Evolutionary conservation across 306 rosid genomes (phyloP), one percentile per base, ranked within the genome.

Genomic region (Glycyrrhiza uralensis): DNA sequence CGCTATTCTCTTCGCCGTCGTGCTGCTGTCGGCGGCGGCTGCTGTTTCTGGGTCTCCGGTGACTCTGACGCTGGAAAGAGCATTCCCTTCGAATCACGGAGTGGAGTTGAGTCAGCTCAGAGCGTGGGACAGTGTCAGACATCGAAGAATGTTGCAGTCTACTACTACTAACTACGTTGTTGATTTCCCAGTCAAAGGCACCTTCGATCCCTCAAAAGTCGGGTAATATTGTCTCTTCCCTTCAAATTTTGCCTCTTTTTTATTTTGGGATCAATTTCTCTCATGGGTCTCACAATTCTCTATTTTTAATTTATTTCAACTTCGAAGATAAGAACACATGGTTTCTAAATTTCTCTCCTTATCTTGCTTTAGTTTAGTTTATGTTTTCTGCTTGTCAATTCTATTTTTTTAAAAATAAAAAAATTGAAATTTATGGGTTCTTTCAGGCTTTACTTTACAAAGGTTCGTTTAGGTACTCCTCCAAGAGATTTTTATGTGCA

Each of bases 401-500:
- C 6, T 39, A 4, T 52, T 2, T 39, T 66, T 39, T 2, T 1
- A 4, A 9, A 22, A 9, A 4, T 13, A 3, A 0, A 20, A 20
- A 12, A 28, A 4, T 22, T 41, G 30, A 30, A 23, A 46, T 54
- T 32, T 30, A 45, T 73, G 46, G 47, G 44, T 44, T 72, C 5
- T 36, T 73, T 7, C 66, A 94, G 99, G 85, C 95, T 94, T 47
- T 91, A 94, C 74, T 94, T 41, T 79, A 85, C 99, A 12, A 89
- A 71, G 78, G 89, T 94, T 75, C 80, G 74, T 64, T 74, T 94
- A 82, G 99, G 99, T 50, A 80, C 92, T 84, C 99, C 99, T 63
- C 90, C 99, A 42, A 94, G 81, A 77, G 96, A 89, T 45, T 94
- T 89, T 78, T 84, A 85, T 71, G 96, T 94, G 60, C 99, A 94